Evolutionary conservation across 495 filamentous ascomycete genomes (phyloP).

Genomic region (Parachaetomium inaequale): DNA sequence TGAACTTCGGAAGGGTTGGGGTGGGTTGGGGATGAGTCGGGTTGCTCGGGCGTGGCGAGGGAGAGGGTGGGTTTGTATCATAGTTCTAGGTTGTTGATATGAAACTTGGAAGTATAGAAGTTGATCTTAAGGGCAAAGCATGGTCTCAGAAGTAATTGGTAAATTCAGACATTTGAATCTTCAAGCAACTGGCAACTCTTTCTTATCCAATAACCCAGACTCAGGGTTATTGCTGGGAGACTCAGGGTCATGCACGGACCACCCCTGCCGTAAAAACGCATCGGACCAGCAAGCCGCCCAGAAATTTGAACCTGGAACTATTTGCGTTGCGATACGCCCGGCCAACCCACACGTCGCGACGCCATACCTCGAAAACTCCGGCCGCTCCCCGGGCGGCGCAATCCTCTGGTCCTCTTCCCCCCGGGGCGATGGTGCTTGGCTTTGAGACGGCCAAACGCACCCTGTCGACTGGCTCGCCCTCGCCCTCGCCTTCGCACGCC

Average conservation of each 20-base stretch:
- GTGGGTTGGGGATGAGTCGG: not conserved
- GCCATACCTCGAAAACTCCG: constrained; percentile 7
- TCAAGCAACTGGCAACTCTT: not conserved
- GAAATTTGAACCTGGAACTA: constrained; percentile 25
- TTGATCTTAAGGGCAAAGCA: not conserved
- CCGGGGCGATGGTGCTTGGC: constrained; percentile 34
- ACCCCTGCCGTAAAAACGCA: constrained; percentile 21
- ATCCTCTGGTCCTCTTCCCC: constrained; percentile 13
- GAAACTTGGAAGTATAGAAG: not conserved
- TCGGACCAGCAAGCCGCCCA: constrained; percentile 14
- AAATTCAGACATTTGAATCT: not conserved
- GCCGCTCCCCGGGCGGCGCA: constrained; percentile 29
- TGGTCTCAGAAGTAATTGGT: not conserved
- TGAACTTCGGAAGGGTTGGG: not conserved
- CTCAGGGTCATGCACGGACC: constrained; percentile 14
- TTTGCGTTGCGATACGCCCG: constrained; percentile 15
- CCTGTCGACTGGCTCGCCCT: constrained; percentile 11
- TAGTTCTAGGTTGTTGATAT: not conserved
- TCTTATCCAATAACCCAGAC: not conserved
- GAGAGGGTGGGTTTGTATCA: not conserved
- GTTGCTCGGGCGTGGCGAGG: not conserved
- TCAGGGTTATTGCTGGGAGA: constrained; percentile 1
- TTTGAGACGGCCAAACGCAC: constrained; percentile 24
- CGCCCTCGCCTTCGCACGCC: constrained; percentile 14
- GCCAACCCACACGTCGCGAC: constrained; percentile 4